These are phyloP conservation scores for Phlebopus sp. DNA, from an alignment of 1,284 basidiomycete species.

Conservation along the genomic window DNA sequence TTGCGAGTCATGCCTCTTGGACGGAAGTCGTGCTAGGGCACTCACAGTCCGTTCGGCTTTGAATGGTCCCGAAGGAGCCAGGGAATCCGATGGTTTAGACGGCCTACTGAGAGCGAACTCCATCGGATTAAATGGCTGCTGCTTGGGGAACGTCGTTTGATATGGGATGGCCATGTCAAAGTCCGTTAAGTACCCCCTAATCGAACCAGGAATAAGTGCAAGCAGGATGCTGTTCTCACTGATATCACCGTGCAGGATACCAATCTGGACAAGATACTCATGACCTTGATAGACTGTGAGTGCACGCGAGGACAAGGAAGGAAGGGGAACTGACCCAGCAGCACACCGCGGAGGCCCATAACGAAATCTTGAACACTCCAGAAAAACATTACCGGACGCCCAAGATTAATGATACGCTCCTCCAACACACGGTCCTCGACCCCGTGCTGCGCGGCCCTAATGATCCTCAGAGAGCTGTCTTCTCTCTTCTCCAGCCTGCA, in stretches of 20 bases:
- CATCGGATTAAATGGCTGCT: not conserved
- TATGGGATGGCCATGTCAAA: not conserved
- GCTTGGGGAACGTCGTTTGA: not conserved
- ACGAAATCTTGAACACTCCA: slow-evolving; percentile 2
- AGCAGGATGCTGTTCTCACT: slow-evolving; percentile 1
- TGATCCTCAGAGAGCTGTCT: not conserved
- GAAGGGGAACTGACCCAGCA: not conserved
- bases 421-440: not conserved
- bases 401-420: not conserved
- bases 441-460: not conserved
- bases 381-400: not conserved
- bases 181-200: not conserved
- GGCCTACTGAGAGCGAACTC: not conserved
- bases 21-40: not conserved
- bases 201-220: not conserved
- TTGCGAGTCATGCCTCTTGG: not conserved
- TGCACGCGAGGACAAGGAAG: not conserved
- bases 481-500: not conserved
- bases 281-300: not conserved
- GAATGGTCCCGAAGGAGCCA: not conserved
- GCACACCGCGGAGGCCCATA: not conserved
- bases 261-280: not conserved
- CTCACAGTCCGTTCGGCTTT: not conserved
- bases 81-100: not conserved
- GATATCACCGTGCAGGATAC: not conserved